These are phyloP conservation scores for Kwoniella newhampshirensis DNA, from an alignment of 768 basidiomycete species.

Conservation along the genomic window DNA sequence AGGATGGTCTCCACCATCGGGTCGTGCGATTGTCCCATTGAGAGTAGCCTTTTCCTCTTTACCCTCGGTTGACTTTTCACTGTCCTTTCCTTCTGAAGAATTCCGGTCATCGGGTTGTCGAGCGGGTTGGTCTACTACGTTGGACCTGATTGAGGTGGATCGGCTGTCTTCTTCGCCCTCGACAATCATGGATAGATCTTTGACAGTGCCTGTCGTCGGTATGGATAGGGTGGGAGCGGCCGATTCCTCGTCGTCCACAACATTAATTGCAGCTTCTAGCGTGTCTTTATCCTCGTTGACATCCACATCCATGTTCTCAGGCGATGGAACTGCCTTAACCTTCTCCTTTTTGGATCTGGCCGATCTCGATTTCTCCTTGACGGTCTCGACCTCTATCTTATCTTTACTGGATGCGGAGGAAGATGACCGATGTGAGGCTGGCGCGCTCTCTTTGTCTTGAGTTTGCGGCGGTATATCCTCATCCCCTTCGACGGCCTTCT, in stretches of 20 bases:
- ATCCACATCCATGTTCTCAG: slow-evolving; percentile 13
- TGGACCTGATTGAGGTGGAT: neutral
- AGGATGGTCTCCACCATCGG: too few species aligned
- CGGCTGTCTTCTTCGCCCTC: slow-evolving; percentile 17
- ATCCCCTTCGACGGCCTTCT: neutral
- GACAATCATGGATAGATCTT: slow-evolving; percentile 26
- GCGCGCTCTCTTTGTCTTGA: neutral
- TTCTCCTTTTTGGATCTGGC: slow-evolving; percentile 9
- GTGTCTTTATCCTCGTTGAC: neutral
- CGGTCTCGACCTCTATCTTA: too few species aligned
- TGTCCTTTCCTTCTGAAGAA: too few species aligned
- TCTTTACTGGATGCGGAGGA: neutral
- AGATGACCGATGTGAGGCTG: neutral
- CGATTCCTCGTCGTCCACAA: neutral
- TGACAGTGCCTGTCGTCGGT: neutral
- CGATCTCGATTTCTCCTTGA: slow-evolving; percentile 6
- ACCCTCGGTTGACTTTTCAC: neutral
- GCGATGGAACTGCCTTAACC: neutral
- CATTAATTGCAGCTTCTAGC: neutral
- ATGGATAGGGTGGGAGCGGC: neutral
- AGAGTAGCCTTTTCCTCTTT: neutral
- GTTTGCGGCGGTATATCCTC: slow-evolving; percentile 12
- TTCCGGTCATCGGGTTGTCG: too few species aligned
- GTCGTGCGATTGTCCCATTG: too few species aligned
- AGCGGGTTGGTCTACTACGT: neutral